Conservation (phyloP, 176 grass and related monocot species). For the Carex parvula region DNA sequence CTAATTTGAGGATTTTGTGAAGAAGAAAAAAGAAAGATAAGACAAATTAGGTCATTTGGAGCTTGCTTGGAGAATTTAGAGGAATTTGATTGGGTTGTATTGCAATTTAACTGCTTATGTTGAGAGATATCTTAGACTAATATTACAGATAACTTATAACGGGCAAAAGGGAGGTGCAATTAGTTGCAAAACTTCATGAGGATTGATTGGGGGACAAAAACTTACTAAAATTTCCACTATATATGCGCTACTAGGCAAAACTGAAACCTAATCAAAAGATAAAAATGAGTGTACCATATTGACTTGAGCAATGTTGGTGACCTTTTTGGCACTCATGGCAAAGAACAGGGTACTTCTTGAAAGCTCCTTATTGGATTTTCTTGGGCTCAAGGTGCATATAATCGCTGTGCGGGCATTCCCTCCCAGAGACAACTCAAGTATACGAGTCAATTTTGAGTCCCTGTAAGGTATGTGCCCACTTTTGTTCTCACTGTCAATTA, state of each 20-base stretch:
- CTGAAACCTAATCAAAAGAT: background rate
- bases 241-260: background rate
- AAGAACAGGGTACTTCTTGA: conserved; percentile 93
- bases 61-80: background rate
- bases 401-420: conserved; percentile 96
- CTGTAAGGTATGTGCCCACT: conserved; percentile 84
- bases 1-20: background rate
- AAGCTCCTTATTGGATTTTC: conserved; percentile 73
- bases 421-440: conserved; percentile 89
- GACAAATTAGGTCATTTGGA: background rate
- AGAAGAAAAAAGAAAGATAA: background rate
- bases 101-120: background rate
- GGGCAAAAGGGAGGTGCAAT: background rate
- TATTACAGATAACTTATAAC: background rate
- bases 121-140: background rate
- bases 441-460: conserved; percentile 90
- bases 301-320: conserved; percentile 86
- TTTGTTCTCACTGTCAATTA: conserved; percentile 58
- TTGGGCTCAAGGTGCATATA: conserved; percentile 97
- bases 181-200: background rate
- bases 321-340: conserved; percentile 86
- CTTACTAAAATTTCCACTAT: background rate
- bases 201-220: background rate
- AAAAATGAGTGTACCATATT: conserved; percentile 61
- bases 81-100: background rate